Base-by-base conservation (phyloP, 2,329 filamentous ascomycete genomes). In the Beauveria brongniartii region DNA sequence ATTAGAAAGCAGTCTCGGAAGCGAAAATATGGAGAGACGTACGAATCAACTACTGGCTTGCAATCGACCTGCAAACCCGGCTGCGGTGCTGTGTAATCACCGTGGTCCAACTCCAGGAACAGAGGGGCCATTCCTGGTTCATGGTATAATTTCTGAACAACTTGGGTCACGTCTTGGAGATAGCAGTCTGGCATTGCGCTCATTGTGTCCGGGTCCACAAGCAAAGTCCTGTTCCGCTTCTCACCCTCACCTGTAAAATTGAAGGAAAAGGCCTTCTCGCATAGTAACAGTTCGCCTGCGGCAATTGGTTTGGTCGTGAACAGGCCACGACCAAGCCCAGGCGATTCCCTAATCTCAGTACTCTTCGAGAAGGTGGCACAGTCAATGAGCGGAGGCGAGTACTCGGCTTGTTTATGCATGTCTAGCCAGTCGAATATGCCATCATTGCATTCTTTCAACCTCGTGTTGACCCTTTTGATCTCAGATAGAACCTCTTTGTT, bases 221-320 rank as follows among this genome's bases (percentile, higher is more conserved):
- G 30, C 5, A 47, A 0, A 20, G 22, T 20, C 16, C 4, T n/a
- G 10, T 43, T 26, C 2, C 28, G 22, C 24, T 52, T 8, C 26
- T 22, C 53, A 26, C 24, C 26, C n/a, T 10, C 22, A 20, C 34
- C 54, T 18, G 2, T 8, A 37, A 22, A 18, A 34, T 43, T 37
- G 43, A 47, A 56, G 18, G 43, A n/a, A 16, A 57, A 57, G 5
- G 55, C 55, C 18, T 57, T 57, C 14, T 57, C 55, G 26, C 55
- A 57, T 7, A 57, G 6, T 12, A 57, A 20, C 9, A 50, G 20
- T 20, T 48, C 55, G n/a, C 55, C 55, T 10, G 30, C 44, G n/a
- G 20, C n/a, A 12, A 57, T 28, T 6, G 44, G 8, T 20, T 47
- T 48, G 20, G n/a, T 43, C 14, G 34, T 51, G 18, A 59, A 51